These are phyloP conservation scores for Schizophyllum amplum DNA, from an alignment of 1,284 basidiomycete species.

Conservation along the genomic window DNA sequence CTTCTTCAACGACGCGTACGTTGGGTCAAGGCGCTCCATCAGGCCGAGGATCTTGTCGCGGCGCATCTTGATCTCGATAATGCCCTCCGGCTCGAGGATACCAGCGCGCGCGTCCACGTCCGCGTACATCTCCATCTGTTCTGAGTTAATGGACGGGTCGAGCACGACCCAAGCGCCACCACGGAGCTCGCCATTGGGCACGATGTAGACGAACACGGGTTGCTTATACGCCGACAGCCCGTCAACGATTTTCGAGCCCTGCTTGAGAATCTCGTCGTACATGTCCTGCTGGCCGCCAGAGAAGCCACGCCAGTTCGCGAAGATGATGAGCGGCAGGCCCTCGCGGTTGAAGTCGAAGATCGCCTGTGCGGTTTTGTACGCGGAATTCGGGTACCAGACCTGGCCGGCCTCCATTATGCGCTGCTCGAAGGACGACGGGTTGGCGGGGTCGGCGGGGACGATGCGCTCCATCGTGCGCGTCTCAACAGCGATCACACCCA, in stretches of 20 bases:
- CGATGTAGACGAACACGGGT: conserved; percentile 98
- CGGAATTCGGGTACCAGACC: conserved; percentile 99
- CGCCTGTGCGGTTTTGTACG: conserved; percentile 99
- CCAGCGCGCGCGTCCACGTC: conserved; percentile 94
- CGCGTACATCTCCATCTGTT: conserved; percentile 99
- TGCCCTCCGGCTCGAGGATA: conserved; percentile 96
- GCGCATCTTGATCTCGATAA: conserved; percentile 91
- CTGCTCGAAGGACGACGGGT: conserved; percentile 95
- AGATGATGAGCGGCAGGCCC: conserved; percentile 94
- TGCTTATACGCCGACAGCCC: conserved; percentile 96
- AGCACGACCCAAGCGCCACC: conserved; percentile 99
- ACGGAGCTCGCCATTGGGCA: conserved; percentile 97
- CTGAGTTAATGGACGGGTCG: conserved; percentile 93
- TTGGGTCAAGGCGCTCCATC: conserved; percentile 91
- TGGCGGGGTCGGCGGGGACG: conserved; percentile 98
- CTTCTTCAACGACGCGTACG: conserved; percentile 78
- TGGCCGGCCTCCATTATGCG: conserved; percentile 99
- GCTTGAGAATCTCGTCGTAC: conserved; percentile 93
- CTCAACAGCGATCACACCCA: conserved; percentile 97
- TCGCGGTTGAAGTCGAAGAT: conserved; percentile 99
- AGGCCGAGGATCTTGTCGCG: conserved; percentile 84
- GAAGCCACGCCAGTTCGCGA: conserved; percentile 99
- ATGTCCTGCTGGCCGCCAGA: conserved; percentile 99
- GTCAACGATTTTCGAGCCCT: conserved; percentile 97
- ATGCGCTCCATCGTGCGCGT: conserved; percentile 96